Percentiles rank a stretch among this genome's conserved stretches.
phyloP scores from a whole-genome alignment of 768 basidiomycete species.

The Rhodosporidiobolus sp. region DNA sequence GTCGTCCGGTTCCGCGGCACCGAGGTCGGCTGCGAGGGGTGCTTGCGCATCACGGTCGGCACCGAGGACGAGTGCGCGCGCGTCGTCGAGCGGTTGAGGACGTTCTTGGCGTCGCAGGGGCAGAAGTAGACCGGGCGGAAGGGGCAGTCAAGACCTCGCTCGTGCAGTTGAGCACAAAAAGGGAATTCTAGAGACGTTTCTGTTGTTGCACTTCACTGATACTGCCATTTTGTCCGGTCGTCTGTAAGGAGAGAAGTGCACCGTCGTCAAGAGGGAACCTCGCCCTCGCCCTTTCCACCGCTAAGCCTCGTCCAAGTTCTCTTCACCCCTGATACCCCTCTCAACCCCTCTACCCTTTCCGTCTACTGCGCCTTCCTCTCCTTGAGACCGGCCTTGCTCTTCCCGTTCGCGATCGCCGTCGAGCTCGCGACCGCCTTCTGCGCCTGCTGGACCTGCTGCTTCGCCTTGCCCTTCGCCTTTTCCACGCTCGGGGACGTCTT shows the following conservation, averaged over 20 bases:
- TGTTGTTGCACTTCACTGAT: not conserved
- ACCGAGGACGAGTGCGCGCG: slow-evolving; percentile 71
- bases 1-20: slow-evolving; percentile 86
- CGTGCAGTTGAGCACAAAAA: too few species aligned
- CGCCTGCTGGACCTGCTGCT: not conserved
- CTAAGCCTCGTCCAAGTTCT: not conserved
- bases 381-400: not conserved
- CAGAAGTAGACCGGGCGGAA: too few species aligned
- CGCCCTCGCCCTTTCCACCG: too few species aligned
- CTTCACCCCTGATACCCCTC: not conserved
- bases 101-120: slow-evolving; percentile 28
- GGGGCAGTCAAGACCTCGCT: too few species aligned
- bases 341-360: not conserved
- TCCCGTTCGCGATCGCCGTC: slow-evolving; percentile 9
- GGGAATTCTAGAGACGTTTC: too few species aligned
- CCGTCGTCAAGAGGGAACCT: not conserved
- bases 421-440: slow-evolving; percentile 2
- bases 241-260: not conserved
- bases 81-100: slow-evolving; percentile 58
- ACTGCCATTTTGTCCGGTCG: not conserved
- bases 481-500: not conserved
- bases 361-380: slow-evolving; percentile 24
- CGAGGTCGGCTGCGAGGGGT: slow-evolving; percentile 81
- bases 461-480: slow-evolving; percentile 4
- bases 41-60: slow-evolving; percentile 85